Base-by-base conservation (phyloP, 2,329 filamentous ascomycete genomes). In the Colletotrichum tropicicola region DNA sequence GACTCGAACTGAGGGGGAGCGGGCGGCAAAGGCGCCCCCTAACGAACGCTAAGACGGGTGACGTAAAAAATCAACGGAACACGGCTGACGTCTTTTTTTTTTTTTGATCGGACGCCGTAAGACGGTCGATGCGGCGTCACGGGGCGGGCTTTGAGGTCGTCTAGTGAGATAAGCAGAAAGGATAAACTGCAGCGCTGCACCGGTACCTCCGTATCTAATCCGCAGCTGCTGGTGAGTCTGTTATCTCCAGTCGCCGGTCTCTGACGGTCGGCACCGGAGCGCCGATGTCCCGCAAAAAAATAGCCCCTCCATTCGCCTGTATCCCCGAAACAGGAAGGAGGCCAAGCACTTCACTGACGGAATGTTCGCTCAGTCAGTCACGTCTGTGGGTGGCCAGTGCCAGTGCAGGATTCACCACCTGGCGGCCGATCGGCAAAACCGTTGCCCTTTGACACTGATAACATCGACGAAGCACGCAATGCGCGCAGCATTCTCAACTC, bases 381-480 rank as follows among this genome's bases (percentile, higher is more conserved):
- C n/a, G 30, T 35, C 30, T n/a, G 5, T 35, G 32, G 13, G 32
- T 35, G 7, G 17, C 32, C 15, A 25, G 43, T 47, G 43, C 30
- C 60, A 63, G 37, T 47, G 60, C 23, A 47, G 39, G 54, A 17
- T 17, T 49, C 43, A 43, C 61, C 57, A 62, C 41, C 30, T 57
- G 44, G 49, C 41, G 62, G 62, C 62, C 57, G 62, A 62, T 62
- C 57, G 62, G 62, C 62, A 62, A 57, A 65, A 62, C 23, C 13
- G 48, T 57, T 48, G n/a, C 43, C 23, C 35, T 37, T 47, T 65
- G 57, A 62, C 37, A 49, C 45, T 56, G 62, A 65, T 62, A 65
- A 65, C 62, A 47, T 56, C 43, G 44, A 62, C 28, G 58, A 62
- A 65, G 62, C 62, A 65, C 51, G 62, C 62, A 55, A 65, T 65